phyloP scores from a whole-genome alignment of 2,329 filamentous ascomycete genomes.

The Dactylonectria estremocensis region DNA sequence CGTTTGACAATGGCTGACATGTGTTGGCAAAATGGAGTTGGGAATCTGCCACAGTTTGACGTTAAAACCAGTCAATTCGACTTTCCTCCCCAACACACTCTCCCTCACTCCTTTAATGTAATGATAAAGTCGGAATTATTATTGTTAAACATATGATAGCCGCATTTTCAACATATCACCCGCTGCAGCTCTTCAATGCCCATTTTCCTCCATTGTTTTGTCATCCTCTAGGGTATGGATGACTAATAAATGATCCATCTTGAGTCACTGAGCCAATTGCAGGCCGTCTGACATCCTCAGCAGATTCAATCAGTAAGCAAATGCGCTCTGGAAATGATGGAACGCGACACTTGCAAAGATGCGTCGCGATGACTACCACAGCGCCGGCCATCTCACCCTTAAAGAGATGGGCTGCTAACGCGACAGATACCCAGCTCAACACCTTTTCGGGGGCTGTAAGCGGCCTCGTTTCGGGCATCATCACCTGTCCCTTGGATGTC shows the following conservation, averaged over 20 bases:
- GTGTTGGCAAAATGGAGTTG: no score
- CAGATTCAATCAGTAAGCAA: background rate
- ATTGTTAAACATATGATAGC: no score
- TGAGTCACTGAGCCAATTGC: background rate
- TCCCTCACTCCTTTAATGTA: no score
- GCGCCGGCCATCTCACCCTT: conserved; percentile 8
- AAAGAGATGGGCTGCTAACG: conserved; percentile 63
- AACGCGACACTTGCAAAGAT: background rate
- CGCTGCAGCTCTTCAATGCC: no score
- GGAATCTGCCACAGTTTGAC: no score
- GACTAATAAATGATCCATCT: background rate
- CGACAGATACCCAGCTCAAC: conserved; percentile 78
- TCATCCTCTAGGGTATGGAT: background rate
- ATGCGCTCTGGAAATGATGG: background rate
- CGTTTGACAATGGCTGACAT: no score
- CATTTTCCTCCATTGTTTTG: no score
- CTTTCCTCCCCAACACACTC: no score
- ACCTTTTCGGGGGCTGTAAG: conserved; percentile 88
- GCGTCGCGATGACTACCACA: background rate
- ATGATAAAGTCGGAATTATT: no score
- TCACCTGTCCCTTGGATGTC: conserved; percentile 96
- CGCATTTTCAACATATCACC: no score
- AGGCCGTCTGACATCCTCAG: background rate
- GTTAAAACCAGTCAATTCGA: no score
- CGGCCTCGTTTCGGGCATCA: conserved; percentile 91